phyloP scores from a whole-genome alignment of 179 eudicot genomes.

The Beta corolliflora region DNA sequence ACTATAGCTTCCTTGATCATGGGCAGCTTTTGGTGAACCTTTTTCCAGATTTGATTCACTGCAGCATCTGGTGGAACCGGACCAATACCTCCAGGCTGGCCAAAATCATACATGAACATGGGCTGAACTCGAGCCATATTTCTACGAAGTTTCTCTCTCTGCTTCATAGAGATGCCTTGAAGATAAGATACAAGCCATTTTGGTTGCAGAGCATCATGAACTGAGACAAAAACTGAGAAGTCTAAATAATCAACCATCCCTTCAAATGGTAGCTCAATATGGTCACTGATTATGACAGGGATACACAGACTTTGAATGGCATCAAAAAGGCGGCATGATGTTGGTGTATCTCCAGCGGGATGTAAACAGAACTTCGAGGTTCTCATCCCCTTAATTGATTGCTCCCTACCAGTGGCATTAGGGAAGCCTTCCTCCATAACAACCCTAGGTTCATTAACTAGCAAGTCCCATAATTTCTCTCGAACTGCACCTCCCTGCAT shows the following conservation, averaged over 20 bases:
- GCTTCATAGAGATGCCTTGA: conserved; percentile 48
- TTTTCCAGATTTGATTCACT: conserved; percentile 85
- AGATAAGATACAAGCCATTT: conserved; percentile 79
- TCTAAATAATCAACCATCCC: conserved; percentile 84
- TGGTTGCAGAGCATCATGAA: conserved; percentile 64
- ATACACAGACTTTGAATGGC: conserved; percentile 95
- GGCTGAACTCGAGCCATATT: conserved; percentile 77
- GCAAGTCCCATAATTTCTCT: conserved; percentile 77
- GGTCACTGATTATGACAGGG: conserved; percentile 88
- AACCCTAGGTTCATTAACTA: conserved; percentile 66
- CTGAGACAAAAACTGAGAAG: conserved; percentile 72
- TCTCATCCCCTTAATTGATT: conserved; percentile 90
- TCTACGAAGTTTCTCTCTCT: conserved; percentile 51
- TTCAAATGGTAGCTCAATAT: conserved; percentile 90
- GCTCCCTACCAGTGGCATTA: conserved; percentile 82
- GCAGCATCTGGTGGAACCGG: conserved; percentile 72
- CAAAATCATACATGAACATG: conserved; percentile 66
- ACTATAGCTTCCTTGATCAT: conserved; percentile 71
- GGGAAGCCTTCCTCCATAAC: conserved; percentile 97
- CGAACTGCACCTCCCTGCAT: conserved; percentile 83
- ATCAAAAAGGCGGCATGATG: conserved; percentile 92
- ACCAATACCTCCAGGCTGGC: conserved; percentile 77
- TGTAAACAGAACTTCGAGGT: conserved; percentile 86
- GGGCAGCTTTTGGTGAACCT: conserved; percentile 79
- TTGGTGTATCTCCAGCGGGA: conserved; percentile 98